Percentiles rank a stretch among this genome's conserved stretches.
phyloP scores from a whole-genome alignment of 2,329 filamentous ascomycete species.

The Diaporthe longicolla region DNA sequence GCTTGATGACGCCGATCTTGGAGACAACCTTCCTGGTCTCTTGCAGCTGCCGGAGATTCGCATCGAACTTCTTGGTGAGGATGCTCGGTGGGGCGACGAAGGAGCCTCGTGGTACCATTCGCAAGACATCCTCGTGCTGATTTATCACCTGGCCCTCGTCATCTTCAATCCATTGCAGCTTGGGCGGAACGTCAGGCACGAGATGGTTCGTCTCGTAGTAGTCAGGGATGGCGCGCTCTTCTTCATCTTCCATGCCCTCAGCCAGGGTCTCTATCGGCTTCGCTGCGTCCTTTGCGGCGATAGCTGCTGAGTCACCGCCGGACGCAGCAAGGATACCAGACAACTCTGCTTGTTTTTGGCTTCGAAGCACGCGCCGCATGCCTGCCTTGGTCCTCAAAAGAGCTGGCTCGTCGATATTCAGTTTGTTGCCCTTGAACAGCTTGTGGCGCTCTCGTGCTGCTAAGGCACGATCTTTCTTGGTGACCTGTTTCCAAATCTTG shows the following conservation, averaged over 20 bases:
- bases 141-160: conserved; percentile 90
- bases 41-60: conserved; percentile 95
- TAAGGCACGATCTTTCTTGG: conserved; percentile 92
- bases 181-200: conserved; percentile 85
- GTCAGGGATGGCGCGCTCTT: conserved; percentile 88
- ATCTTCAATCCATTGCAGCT: conserved; percentile 90
- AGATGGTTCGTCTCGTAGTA: conserved; percentile 92
- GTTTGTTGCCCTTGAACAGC: conserved; percentile 85
- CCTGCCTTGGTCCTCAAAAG: conserved; percentile 86
- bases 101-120: conserved; percentile 79
- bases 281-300: conserved; percentile 62
- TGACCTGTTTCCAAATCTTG: conserved; percentile 99
- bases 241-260: conserved; percentile 93
- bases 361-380: conserved; percentile 89
- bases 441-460: conserved; percentile 88
- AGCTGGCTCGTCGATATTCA: conserved; percentile 91
- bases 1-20: conserved; percentile 97
- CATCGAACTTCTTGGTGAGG: conserved; percentile 84
- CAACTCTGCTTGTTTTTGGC: conserved; percentile 78
- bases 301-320: conserved; percentile 60
- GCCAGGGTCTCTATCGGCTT: conserved; percentile 82
- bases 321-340: conserved; percentile 57
- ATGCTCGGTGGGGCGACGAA: conserved; percentile 83
- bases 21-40: conserved; percentile 96
- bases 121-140: conserved; percentile 86